Evolutionary conservation across 495 filamentous ascomycete species (phyloP).

Genomic region (Xylaria grammica): DNA sequence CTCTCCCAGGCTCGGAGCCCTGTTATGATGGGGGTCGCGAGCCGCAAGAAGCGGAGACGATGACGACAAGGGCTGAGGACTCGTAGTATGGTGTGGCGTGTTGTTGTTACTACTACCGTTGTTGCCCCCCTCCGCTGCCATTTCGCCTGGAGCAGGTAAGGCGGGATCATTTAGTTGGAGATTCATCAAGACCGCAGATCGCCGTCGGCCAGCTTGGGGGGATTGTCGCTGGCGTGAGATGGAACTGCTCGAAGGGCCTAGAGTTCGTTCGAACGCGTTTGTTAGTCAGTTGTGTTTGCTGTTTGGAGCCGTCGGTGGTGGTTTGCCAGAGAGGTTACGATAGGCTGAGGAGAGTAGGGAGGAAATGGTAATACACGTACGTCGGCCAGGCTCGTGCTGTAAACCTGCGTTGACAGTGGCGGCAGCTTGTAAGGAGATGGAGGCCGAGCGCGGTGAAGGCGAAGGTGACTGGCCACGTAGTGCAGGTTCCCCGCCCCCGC

Average conservation of each 20-base stretch:
- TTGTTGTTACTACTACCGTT: not conserved
- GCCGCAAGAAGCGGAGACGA: constrained; percentile 61
- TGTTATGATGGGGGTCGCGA: constrained; percentile 65
- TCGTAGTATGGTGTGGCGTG: constrained; percentile 54
- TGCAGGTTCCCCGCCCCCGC: constrained; percentile 38
- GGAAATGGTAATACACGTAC: constrained; percentile 41
- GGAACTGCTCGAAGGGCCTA: constrained; percentile 62
- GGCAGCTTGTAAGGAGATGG: constrained; percentile 68
- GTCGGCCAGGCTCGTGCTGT: constrained; percentile 63
- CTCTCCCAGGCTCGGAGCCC: constrained; percentile 85
- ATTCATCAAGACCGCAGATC: constrained; percentile 75
- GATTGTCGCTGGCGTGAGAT: constrained; percentile 58
- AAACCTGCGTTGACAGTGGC: constrained; percentile 74
- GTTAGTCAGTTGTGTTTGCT: constrained; percentile 26
- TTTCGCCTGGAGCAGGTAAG: constrained; percentile 66
- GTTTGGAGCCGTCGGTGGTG: no score
- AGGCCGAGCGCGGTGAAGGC: constrained; percentile 63
- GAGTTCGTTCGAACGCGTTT: not conserved
- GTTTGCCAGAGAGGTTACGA: no score
- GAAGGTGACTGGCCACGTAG: constrained; percentile 53
- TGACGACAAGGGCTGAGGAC: constrained; percentile 60
- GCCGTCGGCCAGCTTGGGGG: constrained; percentile 62
- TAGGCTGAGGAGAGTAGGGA: no score
- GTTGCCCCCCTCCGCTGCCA: constrained; percentile 51
- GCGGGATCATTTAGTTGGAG: constrained; percentile 72